phyloP scores from a whole-genome alignment of 768 basidiomycete genomes.

The Termitomyces bulborhizus region DNA sequence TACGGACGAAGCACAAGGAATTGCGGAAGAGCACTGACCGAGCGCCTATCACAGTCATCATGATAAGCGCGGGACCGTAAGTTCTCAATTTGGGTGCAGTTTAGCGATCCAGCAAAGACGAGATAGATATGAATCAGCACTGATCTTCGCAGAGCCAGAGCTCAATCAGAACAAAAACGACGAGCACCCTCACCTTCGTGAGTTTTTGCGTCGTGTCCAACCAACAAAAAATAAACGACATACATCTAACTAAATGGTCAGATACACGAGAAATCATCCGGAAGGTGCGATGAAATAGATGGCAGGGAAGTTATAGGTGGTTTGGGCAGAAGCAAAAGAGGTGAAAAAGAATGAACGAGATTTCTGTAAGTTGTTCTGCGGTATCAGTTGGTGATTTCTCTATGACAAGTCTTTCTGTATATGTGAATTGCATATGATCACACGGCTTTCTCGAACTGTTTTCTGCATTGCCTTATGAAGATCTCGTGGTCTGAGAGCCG shows the following conservation, averaged over 20 bases:
- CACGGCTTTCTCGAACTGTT: constrained; percentile 7
- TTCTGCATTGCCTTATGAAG: constrained; percentile 9
- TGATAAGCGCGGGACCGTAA: neutral
- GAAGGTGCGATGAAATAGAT: neutral
- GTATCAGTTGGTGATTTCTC: neutral
- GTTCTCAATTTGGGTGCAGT: neutral
- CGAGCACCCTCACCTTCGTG: neutral
- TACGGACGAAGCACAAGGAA: neutral
- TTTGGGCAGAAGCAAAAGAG: neutral
- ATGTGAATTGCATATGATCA: neutral
- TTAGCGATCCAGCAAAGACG: neutral
- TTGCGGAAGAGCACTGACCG: neutral
- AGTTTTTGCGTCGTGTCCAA: neutral
- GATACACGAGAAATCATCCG: too few relatives aligned
- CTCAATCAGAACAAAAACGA: neutral
- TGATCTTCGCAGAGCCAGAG: neutral
- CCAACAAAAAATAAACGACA: neutral
- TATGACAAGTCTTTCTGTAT: neutral
- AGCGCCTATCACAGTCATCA: neutral
- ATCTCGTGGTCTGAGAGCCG: constrained; percentile 13
- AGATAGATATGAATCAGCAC: neutral
- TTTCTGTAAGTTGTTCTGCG: neutral
- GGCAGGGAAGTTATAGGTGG: neutral
- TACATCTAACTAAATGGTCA: too few relatives aligned
- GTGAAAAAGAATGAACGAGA: neutral